Evolutionary conservation across 1,139 yeast genomes (phyloP).

Genomic region (Hyphopichia buzzinii): DNA sequence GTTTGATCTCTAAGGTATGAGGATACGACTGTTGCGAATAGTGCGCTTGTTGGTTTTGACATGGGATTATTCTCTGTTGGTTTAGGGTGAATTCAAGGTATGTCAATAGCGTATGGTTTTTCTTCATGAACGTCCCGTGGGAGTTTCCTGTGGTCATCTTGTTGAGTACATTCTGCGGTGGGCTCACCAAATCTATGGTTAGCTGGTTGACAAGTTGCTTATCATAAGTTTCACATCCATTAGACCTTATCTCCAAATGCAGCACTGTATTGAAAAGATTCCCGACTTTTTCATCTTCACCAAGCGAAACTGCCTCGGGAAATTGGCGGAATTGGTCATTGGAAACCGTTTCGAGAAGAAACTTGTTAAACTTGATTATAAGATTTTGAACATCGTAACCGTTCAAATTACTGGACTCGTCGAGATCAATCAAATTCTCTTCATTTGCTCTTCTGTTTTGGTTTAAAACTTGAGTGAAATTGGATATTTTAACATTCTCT

Average conservation of each 20-base stretch:
- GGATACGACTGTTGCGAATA: conserved; percentile 12
- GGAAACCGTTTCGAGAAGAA: conserved; percentile 50
- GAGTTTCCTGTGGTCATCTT: conserved; percentile 22
- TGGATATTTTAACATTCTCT: conserved; percentile 65
- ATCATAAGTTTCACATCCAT: conserved; percentile 34
- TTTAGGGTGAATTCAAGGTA: conserved; percentile 62
- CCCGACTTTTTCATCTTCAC: conserved; percentile 19
- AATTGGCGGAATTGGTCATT: conserved; percentile 44
- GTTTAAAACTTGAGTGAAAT: conserved; percentile 55
- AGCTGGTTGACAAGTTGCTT: conserved; percentile 29
- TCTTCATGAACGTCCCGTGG: conserved; percentile 12
- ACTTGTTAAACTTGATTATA: conserved; percentile 58
- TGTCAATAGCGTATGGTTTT: conserved; percentile 27
- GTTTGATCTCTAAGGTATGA: conserved; percentile 54
- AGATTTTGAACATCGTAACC: conserved; percentile 37
- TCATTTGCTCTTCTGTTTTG: conserved; percentile 45
- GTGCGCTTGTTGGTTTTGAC: conserved; percentile 27
- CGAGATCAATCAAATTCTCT: conserved; percentile 53
- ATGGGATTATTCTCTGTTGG: conserved; percentile 46
- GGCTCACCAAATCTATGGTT: conserved; percentile 36
- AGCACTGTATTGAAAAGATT: conserved; percentile 41
- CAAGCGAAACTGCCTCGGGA: conserved; percentile 14
- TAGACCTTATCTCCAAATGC: conserved; percentile 40
- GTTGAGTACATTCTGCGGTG: conserved; percentile 26
- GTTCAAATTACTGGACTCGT: conserved; percentile 38